Evolutionary conservation across 2,329 filamentous ascomycete species (phyloP).

Genomic region (Pseudogymnoascus sp.): DNA sequence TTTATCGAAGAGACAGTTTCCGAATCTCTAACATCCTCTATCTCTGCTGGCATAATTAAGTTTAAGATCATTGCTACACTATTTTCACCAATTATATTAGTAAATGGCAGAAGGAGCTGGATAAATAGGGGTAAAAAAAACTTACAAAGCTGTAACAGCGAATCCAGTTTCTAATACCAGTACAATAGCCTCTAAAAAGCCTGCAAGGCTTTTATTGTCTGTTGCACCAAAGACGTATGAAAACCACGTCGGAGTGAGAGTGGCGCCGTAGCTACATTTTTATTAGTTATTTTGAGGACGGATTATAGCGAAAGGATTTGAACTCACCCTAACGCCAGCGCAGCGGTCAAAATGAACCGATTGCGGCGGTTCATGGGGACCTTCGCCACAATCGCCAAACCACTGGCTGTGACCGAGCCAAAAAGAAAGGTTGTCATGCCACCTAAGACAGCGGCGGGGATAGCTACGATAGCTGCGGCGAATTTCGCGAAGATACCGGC

Average conservation of each 20-base stretch:
- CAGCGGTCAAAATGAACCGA: slow-evolving; percentile 72
- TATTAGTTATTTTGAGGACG: neutral
- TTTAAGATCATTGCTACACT: neutral
- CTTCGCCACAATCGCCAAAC: slow-evolving; percentile 63
- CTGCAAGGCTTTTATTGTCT: slow-evolving; percentile 57
- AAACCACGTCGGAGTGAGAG: slow-evolving; percentile 61
- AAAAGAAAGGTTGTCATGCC: slow-evolving; percentile 79
- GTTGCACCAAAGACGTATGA: slow-evolving; percentile 61
- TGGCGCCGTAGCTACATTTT: slow-evolving; percentile 49
- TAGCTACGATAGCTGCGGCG: slow-evolving; percentile 68
- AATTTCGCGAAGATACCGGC: slow-evolving; percentile 83
- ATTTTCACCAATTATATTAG: neutral
- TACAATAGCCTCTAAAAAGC: slow-evolving; percentile 68
- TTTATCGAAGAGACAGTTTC: neutral
- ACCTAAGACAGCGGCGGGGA: slow-evolving; percentile 59
- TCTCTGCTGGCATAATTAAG: neutral
- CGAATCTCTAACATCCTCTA: neutral
- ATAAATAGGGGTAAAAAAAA: neutral
- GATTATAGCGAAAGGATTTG: neutral
- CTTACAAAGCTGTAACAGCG: slow-evolving; percentile 52
- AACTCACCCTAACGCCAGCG: slow-evolving; percentile 56
- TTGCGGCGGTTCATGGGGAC: slow-evolving; percentile 65
- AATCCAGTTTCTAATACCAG: slow-evolving; percentile 70
- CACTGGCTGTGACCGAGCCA: slow-evolving; percentile 66
- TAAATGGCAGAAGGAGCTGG: neutral